A percentile compares a stretch with the other conserved stretches of the same genome.
phyloP scores from a whole-genome alignment of 345 rosid species.

The Syzygium jambos region DNA sequence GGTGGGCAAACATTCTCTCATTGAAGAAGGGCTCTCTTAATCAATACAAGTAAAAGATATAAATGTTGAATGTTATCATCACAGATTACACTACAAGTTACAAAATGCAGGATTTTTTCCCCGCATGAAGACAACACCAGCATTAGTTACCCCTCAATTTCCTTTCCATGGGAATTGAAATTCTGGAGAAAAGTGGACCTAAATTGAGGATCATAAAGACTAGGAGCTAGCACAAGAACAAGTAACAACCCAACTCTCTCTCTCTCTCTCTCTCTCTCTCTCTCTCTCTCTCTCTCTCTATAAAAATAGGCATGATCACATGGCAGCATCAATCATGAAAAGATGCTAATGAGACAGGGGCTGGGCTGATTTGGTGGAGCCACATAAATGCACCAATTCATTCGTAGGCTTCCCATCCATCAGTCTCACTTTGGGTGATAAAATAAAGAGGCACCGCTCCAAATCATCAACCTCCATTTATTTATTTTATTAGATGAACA shows the following conservation, averaged over 20 bases:
- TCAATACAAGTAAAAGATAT: not conserved
- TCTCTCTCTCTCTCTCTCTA: too few relatives aligned
- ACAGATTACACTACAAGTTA: not conserved
- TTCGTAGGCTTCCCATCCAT: constrained; percentile 12
- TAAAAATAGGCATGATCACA: constrained; percentile 43
- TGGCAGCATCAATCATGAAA: constrained; percentile 43
- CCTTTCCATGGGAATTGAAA: not conserved
- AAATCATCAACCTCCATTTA: not conserved
- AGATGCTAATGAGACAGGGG: constrained; percentile 47
- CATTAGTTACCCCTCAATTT: not conserved
- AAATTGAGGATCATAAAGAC: not conserved
- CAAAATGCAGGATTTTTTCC: not conserved
- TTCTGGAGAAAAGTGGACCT: not conserved
- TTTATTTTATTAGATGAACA: not conserved
- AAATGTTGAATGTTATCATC: too few relatives aligned
- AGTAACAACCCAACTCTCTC: not conserved
- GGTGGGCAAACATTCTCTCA: not conserved
- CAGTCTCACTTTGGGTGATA: not conserved
- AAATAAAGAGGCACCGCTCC: not conserved
- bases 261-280: not conserved
- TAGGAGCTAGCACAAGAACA: not conserved
- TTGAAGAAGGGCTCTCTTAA: not conserved
- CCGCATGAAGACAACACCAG: not conserved
- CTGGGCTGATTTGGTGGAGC: constrained; percentile 56
- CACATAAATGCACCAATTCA: constrained; percentile 35